Conservation (phyloP, 352 stramenopile genomes). For the Globisporangium cylindrosporum region DNA sequence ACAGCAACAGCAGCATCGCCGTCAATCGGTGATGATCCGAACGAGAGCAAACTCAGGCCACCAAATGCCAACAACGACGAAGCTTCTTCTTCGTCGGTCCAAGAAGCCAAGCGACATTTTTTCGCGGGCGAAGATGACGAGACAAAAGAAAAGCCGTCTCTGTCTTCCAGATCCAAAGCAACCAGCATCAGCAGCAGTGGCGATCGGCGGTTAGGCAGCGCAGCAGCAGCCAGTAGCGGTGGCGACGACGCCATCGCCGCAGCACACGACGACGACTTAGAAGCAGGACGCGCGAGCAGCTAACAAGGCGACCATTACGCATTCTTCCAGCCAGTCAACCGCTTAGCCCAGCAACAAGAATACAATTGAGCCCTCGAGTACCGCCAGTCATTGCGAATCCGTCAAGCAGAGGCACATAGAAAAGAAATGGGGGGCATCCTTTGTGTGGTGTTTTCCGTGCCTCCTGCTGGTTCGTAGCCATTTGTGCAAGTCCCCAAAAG, state of each 20-base stretch:
- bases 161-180: background rate
- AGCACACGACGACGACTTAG: constrained; percentile 3
- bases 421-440: background rate
- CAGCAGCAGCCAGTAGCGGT: background rate
- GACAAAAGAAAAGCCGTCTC: background rate
- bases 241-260: background rate
- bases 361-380: background rate
- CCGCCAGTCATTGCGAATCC: background rate
- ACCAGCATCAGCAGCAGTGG: background rate
- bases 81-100: background rate
- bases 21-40: background rate
- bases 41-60: constrained; percentile 1
- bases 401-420: background rate
- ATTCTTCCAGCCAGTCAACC: background rate
- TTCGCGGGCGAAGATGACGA: constrained; percentile 13
- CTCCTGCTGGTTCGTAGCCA: too few species aligned
- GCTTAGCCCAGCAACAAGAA: background rate
- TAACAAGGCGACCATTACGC: background rate
- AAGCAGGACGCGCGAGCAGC: constrained; percentile 10
- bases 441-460: too few species aligned
- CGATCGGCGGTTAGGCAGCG: background rate
- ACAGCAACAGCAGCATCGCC: too few species aligned
- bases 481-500: too few species aligned
- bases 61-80: background rate
- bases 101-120: constrained; percentile 13